Base-by-base conservation (phyloP, 441 rosid species). In the Eutrema salsugineum region DNA sequence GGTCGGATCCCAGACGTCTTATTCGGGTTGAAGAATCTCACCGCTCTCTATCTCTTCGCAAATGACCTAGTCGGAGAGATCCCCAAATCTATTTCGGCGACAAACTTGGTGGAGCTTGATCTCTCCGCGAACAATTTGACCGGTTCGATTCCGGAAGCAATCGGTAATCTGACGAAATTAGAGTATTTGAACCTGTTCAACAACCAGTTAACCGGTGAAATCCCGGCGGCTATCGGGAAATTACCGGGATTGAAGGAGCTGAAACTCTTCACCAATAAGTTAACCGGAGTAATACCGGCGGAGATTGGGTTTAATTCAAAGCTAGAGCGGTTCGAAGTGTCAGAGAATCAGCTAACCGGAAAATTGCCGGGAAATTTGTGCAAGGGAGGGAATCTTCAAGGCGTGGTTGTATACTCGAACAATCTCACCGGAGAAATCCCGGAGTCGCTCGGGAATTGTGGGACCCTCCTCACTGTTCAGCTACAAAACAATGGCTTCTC, bases 361-460 rank as follows among this genome's bases (percentile, higher is more conserved):
- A 80, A 74, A 5, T 43, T 94, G 20, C 99, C 99, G 6, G 82
- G 71, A 42, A 83, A 86, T 78, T 67, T 94, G 20, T 94, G 99
- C 71, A 83, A 79, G 16, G 84, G 80, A 32, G 93, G 94, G 16
- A 87, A 56, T 6, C 68, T 94, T 20, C 50, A 0, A 4, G 93
- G 94, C 3, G 82, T 88, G 10, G 90, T 90, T 30, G 99, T 88
- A 1, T 80, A 22, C 53, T 46, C 78, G 1, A 94, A 94, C 71
- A 81, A 80, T 47, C 89, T 94, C 35, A 84, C 75, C 7, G 99
- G 97, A 28, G 77, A 71, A 58, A 73, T 94, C 33, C 95, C 97
- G 0, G 68, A 71, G 48, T 87, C 91, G 8, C 91, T 94, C 17
- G 97, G 89, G 33, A 74, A 76, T 30, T 94, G 99, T 66, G 16